These are phyloP conservation scores for Bruguiera parviflora DNA, from an alignment of 345 rosid species.

Conservation along the genomic window DNA sequence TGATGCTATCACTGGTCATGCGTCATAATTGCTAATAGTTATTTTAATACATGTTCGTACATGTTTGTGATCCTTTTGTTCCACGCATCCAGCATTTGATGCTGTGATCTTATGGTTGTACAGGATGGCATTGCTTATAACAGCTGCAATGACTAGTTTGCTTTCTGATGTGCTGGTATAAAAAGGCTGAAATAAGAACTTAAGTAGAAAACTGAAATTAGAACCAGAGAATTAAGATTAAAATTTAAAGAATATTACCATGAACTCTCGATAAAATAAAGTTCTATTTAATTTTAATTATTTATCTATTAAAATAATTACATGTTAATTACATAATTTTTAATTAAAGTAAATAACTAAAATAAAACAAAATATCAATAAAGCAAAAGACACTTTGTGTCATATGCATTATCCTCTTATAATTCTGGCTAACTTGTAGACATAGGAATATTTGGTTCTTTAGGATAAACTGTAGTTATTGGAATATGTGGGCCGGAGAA, in stretches of 20 bases:
- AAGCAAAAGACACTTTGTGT: no score
- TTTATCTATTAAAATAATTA: no score
- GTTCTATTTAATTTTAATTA: no score
- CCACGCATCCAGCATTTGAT: background rate
- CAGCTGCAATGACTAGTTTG: background rate
- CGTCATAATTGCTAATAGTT: background rate
- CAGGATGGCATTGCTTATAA: background rate
- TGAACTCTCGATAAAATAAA: no score
- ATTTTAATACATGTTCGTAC: background rate
- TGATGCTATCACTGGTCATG: background rate
- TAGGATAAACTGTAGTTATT: background rate
- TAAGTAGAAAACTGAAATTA: no score
- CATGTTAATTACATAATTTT: no score
- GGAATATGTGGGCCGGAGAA: background rate
- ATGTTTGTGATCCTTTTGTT: background rate
- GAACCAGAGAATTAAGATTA: no score
- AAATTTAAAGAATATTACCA: no score
- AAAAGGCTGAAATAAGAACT: no score
- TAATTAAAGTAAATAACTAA: no score
- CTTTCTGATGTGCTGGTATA: background rate
- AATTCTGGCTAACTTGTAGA: background rate
- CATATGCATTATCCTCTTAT: background rate
- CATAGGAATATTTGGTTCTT: no score
- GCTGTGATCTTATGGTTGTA: background rate
- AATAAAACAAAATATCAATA: no score